Evolutionary conservation across 371 early-diverging fungal species (phyloP).

Genomic region (Rhizopus stolonifer): DNA sequence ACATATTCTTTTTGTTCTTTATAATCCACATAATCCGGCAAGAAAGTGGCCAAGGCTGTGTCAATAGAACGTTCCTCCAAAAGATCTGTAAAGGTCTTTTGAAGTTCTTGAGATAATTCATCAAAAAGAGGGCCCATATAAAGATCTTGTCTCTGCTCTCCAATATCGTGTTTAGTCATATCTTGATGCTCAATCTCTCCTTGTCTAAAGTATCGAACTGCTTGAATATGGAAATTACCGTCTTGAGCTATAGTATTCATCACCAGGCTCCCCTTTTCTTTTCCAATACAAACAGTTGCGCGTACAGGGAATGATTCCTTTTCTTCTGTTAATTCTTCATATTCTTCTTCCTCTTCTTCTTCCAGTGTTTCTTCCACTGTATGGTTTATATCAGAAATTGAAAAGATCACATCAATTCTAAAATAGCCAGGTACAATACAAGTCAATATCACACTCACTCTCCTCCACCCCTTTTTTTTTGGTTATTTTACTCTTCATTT

Average conservation of each 20-base stretch:
- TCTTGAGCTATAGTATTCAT: constrained; percentile 71
- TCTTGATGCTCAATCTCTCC: constrained; percentile 54
- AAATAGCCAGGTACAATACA: neutral
- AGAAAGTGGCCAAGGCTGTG: constrained; percentile 77
- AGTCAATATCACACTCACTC: neutral
- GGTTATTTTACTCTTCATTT: constrained; percentile 67
- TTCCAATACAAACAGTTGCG: constrained; percentile 68
- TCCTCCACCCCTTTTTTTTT: neutral
- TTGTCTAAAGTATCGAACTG: constrained; percentile 62
- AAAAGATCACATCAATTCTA: constrained; percentile 74
- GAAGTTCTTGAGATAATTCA: constrained; percentile 51
- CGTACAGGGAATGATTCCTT: constrained; percentile 50
- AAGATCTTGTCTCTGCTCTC: constrained; percentile 26
- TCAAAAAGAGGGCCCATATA: constrained; percentile 30
- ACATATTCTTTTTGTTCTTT: constrained; percentile 96
- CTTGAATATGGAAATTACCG: constrained; percentile 76
- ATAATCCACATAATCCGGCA: constrained; percentile 86
- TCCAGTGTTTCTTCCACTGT: constrained; percentile 37
- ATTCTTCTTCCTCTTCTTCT: constrained; percentile 9
- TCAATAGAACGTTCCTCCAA: constrained; percentile 89
- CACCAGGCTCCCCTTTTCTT: constrained; percentile 67
- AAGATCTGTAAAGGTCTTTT: constrained; percentile 79
- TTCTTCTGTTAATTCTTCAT: constrained; percentile 6
- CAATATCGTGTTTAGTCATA: constrained; percentile 74
- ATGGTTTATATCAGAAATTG: constrained; percentile 72